Percentiles rank a stretch among this genome's conserved stretches.
Evolutionary conservation across 2,329 filamentous ascomycete species (phyloP).

Genomic region (Fusarium sp.): DNA sequence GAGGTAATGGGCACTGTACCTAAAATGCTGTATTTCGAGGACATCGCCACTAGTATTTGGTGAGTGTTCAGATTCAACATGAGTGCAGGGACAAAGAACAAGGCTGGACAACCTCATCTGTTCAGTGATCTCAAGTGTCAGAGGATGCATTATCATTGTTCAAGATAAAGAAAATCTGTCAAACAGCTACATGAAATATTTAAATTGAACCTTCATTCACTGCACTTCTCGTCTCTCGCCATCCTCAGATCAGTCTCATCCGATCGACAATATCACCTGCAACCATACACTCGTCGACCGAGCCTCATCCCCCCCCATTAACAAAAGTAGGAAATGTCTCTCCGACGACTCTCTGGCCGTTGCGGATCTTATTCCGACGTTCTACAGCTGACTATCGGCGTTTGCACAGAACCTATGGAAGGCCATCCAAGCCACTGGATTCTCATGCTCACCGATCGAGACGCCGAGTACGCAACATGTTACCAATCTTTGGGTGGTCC

Average conservation of each 20-base stretch:
- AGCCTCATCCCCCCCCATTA: background rate
- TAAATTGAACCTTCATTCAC: background rate
- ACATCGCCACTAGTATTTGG: background rate
- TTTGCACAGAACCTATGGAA: background rate
- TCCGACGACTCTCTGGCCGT: background rate
- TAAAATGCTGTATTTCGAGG: background rate
- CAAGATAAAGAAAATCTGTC: background rate
- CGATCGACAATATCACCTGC: background rate
- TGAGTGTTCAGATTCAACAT: background rate
- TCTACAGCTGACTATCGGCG: background rate
- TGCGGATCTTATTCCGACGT: background rate
- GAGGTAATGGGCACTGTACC: too few relatives aligned
- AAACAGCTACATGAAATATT: background rate
- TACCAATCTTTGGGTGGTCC: background rate
- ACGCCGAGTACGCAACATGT: background rate
- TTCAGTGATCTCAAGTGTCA: background rate
- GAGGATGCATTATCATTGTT: background rate
- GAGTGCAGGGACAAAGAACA: background rate
- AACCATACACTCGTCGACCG: background rate
- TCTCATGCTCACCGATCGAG: slow-evolving; percentile 6
- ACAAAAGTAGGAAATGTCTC: background rate
- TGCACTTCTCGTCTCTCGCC: background rate
- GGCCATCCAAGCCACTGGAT: background rate
- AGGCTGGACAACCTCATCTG: background rate
- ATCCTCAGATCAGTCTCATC: background rate